These are phyloP conservation scores for Globisporangium solare DNA, from an alignment of 352 stramenopile species.

Conservation along the genomic window DNA sequence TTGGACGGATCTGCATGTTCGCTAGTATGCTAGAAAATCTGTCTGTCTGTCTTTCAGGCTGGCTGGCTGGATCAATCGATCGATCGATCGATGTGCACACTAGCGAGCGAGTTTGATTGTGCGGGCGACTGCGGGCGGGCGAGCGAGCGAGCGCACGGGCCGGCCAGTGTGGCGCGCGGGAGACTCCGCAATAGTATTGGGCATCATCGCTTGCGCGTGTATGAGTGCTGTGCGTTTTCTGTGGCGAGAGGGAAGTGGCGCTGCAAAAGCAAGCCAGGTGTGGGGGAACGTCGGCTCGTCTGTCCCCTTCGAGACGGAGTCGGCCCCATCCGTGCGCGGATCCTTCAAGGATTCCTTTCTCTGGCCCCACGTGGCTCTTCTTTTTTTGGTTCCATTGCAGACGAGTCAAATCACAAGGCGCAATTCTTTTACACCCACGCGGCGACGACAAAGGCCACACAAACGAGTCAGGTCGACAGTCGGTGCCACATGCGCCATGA, in stretches of 20 bases:
- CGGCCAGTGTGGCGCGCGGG: too few relatives aligned
- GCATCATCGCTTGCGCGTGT: not conserved
- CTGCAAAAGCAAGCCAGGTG: too few relatives aligned
- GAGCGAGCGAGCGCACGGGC: not conserved
- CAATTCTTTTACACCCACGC: not conserved
- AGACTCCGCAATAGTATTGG: not conserved
- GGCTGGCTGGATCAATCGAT: too few relatives aligned
- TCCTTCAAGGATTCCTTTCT: slow-evolving; percentile 1
- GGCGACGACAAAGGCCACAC: too few relatives aligned
- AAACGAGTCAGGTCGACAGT: not conserved
- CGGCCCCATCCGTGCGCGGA: not conserved
- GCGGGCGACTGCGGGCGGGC: not conserved
- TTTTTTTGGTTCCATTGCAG: not conserved
- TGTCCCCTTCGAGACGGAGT: not conserved
- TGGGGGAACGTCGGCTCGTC: not conserved
- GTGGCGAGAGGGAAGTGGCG: not conserved
- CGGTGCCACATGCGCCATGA: not conserved
- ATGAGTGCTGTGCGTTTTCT: not conserved
- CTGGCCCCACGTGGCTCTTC: not conserved
- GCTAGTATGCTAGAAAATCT: not conserved
- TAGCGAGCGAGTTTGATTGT: not conserved
- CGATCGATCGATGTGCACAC: not conserved
- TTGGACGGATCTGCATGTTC: not conserved
- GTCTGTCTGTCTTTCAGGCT: not conserved
- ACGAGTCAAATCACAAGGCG: not conserved